Evolutionary conservation across 805 yeast genomes (phyloP), one percentile per base, ranked within the genome.

Genomic region (Lipomyces lipofer): DNA sequence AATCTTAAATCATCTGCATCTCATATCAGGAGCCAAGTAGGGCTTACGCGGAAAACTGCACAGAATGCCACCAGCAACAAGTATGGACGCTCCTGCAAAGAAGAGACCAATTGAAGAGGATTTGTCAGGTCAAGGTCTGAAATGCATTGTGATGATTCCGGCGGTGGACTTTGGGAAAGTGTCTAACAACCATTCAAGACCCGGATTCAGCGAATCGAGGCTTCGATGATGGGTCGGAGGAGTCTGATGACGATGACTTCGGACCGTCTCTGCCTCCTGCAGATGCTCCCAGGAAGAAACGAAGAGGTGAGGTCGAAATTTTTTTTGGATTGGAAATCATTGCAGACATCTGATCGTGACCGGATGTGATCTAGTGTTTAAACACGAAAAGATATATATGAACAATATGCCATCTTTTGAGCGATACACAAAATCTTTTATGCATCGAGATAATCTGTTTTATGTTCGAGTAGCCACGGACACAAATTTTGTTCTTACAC

Each of bases 401-500:
- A 15, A 36, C 17, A 40, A 48, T 15, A 39, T 63, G 17, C 66
- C 66, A n/a, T 40, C 56, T 7, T 49, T 40, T 39, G 52, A 47
- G 9, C 60, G 66, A 21, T 67, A 67, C 40, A 57, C 65, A 5
- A 47, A 54, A 29, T 67, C 70, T 7, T 65, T 48, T 49, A 57
- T 59, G 63, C 69, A 67, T 35, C 52, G 58, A 12, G 63, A 51
- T 5, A 24, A 7, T 8, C 43, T 67, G 7, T 43, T 58, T 5
- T 39, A 38, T 7, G 52, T 58, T 8, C 47, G 27, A 28, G 52
- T 64, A 22, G 44, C 60, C 17, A 38, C 57, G 25, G 51, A 51
- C 22, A 53, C 56, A 33, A 56, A 59, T 22, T 58, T 69, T 29
- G 43, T 71, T 3, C 64, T 65, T 2, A 67, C 73, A 0, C 64